Evolutionary conservation across 2,329 filamentous ascomycete species (phyloP).

Genomic region (Aspergillus ruber): DNA sequence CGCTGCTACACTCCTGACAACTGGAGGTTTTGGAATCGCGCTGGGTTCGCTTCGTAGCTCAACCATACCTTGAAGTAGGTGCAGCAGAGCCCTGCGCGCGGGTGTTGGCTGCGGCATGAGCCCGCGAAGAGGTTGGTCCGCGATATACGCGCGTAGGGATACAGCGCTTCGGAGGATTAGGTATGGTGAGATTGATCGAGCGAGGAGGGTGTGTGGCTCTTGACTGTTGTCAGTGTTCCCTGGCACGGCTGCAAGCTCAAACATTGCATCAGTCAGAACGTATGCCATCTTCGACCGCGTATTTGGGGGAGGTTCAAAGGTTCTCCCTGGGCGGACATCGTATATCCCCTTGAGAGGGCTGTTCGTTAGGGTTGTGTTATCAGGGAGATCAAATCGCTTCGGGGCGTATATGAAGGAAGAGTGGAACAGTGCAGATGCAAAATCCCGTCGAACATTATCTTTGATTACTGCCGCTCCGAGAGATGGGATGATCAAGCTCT

Average conservation of each 20-base stretch:
- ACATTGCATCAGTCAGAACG: slow-evolving; percentile 72
- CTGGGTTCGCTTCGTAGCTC: slow-evolving; percentile 62
- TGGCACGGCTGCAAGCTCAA: slow-evolving; percentile 57
- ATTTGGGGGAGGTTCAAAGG: slow-evolving; percentile 60
- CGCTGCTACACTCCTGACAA: slow-evolving; percentile 8
- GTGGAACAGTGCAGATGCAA: slow-evolving; percentile 69
- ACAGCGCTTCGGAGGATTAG: slow-evolving; percentile 76
- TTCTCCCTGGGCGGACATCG: slow-evolving; percentile 62
- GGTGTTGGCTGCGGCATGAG: slow-evolving; percentile 80
- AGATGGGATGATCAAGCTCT: slow-evolving; percentile 62
- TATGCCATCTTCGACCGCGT: slow-evolving; percentile 68
- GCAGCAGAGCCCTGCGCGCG: slow-evolving; percentile 70
- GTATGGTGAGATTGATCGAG: slow-evolving; percentile 70
- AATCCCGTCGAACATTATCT: slow-evolving; percentile 61
- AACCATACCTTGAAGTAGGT: slow-evolving; percentile 62
- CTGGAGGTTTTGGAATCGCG: slow-evolving; percentile 53
- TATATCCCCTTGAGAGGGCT: slow-evolving; percentile 59
- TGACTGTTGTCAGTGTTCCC: slow-evolving; percentile 26
- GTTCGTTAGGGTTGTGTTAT: slow-evolving; percentile 30
- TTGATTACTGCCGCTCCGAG: slow-evolving; percentile 62
- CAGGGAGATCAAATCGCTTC: slow-evolving; percentile 55
- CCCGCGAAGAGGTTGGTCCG: slow-evolving; percentile 84
- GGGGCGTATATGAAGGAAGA: slow-evolving; percentile 73
- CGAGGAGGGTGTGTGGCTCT: slow-evolving; percentile 52
- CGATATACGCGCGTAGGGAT: slow-evolving; percentile 75